These are phyloP conservation scores for Furcasterigmium furcatum DNA, from an alignment of 2,329 filamentous ascomycete species.

Conservation along the genomic window DNA sequence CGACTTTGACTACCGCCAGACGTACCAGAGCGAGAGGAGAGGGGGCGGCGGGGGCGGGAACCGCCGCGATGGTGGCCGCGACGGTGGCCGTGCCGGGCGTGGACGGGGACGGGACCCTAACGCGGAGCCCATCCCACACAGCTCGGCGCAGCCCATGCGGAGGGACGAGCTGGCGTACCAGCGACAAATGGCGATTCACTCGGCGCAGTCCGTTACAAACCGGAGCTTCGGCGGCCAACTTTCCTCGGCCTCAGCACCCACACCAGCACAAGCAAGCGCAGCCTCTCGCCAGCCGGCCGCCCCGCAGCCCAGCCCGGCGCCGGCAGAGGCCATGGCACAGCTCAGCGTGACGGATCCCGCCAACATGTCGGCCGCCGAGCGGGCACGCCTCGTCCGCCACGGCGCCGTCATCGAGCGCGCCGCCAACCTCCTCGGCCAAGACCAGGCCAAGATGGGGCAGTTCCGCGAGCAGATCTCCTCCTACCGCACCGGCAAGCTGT, in stretches of 20 bases:
- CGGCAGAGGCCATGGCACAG: not conserved
- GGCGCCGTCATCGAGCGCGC: constrained; percentile 84
- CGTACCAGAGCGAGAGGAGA: constrained; percentile 63
- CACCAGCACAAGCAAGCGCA: constrained; percentile 16
- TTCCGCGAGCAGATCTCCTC: constrained; percentile 80
- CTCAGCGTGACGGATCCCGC: constrained; percentile 39
- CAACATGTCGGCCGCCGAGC: constrained; percentile 69
- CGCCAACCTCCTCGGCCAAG: constrained; percentile 73
- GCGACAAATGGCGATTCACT: constrained; percentile 87
- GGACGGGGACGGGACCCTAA: constrained; percentile 82
- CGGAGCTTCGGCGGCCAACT: constrained; percentile 85
- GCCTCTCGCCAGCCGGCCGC: constrained; percentile 2
- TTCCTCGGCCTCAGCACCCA: constrained; percentile 41
- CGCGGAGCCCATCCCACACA: constrained; percentile 71
- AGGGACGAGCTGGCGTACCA: constrained; percentile 91
- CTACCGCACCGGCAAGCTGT: constrained; percentile 67
- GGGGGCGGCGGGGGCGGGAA: constrained; percentile 41
- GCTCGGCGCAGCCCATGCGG: constrained; percentile 75
- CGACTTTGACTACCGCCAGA: constrained; percentile 73
- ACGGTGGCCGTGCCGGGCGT: constrained; percentile 30
- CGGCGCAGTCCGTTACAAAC: constrained; percentile 73
- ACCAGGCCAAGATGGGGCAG: constrained; percentile 67
- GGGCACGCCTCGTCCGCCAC: constrained; percentile 77
- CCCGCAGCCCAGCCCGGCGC: constrained; percentile 10
- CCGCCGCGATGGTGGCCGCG: constrained; percentile 35